phyloP scores from a whole-genome alignment of 2,329 filamentous ascomycete species.

The Akanthomyces muscarius region DNA sequence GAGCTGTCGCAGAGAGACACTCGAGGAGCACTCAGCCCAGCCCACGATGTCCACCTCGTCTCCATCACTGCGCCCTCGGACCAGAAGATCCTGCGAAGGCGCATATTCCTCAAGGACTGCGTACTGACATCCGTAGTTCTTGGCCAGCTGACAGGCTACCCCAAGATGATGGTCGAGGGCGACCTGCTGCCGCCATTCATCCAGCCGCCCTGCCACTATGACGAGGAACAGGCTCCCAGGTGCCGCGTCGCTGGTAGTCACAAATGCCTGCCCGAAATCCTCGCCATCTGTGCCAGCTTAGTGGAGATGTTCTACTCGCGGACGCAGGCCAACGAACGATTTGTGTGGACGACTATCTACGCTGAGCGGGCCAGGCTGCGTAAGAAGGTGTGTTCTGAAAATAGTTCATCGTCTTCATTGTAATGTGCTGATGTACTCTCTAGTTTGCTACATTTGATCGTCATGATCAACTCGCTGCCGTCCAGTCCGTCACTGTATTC shows the following conservation, averaged over 20 bases:
- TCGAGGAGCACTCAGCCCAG: not conserved
- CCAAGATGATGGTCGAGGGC: constrained; percentile 10
- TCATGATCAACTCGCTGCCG: not conserved
- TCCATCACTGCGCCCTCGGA: not conserved
- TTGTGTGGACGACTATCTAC: constrained; percentile 11
- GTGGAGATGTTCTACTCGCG: constrained; percentile 11
- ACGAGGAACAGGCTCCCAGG: constrained; percentile 9
- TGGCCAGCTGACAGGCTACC: constrained; percentile 18
- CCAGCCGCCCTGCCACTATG: constrained; percentile 2
- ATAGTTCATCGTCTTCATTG: not conserved
- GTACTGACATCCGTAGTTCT: constrained; percentile 15
- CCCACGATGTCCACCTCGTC: not conserved
- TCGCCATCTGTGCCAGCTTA: constrained; percentile 12
- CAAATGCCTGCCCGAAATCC: constrained; percentile 4
- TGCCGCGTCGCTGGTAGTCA: not conserved
- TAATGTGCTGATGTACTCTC: not conserved
- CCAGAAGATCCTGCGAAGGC: not conserved
- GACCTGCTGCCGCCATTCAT: constrained; percentile 14
- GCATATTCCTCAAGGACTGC: not conserved
- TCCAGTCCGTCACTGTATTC: constrained; percentile 7
- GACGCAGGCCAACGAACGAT: not conserved
- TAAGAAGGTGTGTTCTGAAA: not conserved
- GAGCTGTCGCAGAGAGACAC: not conserved
- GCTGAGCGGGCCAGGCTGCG: not conserved
- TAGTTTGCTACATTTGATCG: not conserved